A percentile compares a stretch with the other conserved stretches of the same genome.
phyloP scores from a whole-genome alignment of 2,329 filamentous ascomycete species.

The Penicillium fuscoglaucum region DNA sequence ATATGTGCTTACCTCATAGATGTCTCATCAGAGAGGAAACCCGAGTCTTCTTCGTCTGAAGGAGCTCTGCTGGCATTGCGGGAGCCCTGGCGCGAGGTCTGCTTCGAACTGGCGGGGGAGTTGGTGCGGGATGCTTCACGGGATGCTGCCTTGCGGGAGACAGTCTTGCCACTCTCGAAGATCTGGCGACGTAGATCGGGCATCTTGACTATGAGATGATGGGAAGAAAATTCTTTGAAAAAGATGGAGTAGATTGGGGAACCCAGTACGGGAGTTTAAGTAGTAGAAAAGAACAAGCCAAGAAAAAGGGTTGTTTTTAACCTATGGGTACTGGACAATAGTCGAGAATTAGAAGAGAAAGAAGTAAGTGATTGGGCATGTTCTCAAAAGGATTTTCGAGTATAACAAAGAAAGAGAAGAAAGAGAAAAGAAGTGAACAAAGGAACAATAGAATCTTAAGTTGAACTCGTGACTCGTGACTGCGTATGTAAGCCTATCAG shows the following conservation, averaged over 20 bases:
- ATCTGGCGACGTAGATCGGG: slow-evolving; percentile 57
- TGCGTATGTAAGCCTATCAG: slow-evolving; percentile 5
- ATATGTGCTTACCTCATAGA: slow-evolving; percentile 53
- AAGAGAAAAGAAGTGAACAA: background rate
- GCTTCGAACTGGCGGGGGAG: slow-evolving; percentile 54
- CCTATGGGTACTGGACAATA: slow-evolving; percentile 4
- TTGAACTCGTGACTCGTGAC: background rate
- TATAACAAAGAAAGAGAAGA: background rate
- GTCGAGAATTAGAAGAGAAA: background rate
- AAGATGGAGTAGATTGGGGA: background rate
- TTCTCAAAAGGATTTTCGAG: slow-evolving; percentile 1
- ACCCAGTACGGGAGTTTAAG: background rate
- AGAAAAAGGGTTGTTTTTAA: background rate
- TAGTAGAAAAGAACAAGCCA: background rate
- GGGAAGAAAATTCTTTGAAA: background rate
- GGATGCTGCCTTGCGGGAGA: slow-evolving; percentile 62
- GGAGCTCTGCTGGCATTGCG: slow-evolving; percentile 55
- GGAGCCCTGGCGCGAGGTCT: slow-evolving; percentile 55
- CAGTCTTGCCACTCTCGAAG: slow-evolving; percentile 65
- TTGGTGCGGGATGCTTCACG: slow-evolving; percentile 54
- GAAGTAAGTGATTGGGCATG: background rate
- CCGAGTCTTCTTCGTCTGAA: slow-evolving; percentile 60
- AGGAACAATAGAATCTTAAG: background rate
- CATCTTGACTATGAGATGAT: slow-evolving; percentile 35
- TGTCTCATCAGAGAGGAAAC: slow-evolving; percentile 59